Evolutionary conservation across 257 asterid species (phyloP).

Genomic region (Scutellaria baicalensis): DNA sequence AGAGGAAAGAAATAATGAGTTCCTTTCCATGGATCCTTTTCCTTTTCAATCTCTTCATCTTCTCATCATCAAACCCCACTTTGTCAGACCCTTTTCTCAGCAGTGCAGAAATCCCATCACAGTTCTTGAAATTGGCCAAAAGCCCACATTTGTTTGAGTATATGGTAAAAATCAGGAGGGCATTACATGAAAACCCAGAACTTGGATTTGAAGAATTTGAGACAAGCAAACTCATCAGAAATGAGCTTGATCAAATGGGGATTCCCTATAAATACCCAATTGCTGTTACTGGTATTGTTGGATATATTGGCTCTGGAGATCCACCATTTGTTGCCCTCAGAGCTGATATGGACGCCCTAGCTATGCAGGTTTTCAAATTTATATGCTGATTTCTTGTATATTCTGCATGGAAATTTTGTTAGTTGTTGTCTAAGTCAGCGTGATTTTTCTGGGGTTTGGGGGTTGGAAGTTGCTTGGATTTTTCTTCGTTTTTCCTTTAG

Average conservation of each 20-base stretch:
- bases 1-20: constrained; percentile 17
- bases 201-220: constrained; percentile 67
- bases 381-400: no score
- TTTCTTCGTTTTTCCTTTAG: no score
- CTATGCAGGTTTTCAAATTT: constrained; percentile 41
- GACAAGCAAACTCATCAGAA: constrained; percentile 54
- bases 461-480: no score
- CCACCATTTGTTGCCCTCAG: constrained; percentile 63
- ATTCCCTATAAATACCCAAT: constrained; percentile 44
- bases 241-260: constrained; percentile 58
- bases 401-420: no score
- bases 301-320: constrained; percentile 51
- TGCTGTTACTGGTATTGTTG: constrained; percentile 63
- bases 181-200: constrained; percentile 58
- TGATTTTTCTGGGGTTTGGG: no score
- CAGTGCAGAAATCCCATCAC: constrained; percentile 33
- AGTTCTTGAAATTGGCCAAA: constrained; percentile 43
- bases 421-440: no score
- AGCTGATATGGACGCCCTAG: constrained; percentile 76
- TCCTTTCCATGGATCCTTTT: constrained; percentile 19
- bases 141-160: constrained; percentile 36
- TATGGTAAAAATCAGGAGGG: constrained; percentile 53
- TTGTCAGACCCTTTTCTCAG: constrained; percentile 20
- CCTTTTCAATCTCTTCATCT: constrained; percentile 12
- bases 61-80: neutral